phyloP scores from a whole-genome alignment of 148 eudicot species.

The Rhododendron henanense region DNA sequence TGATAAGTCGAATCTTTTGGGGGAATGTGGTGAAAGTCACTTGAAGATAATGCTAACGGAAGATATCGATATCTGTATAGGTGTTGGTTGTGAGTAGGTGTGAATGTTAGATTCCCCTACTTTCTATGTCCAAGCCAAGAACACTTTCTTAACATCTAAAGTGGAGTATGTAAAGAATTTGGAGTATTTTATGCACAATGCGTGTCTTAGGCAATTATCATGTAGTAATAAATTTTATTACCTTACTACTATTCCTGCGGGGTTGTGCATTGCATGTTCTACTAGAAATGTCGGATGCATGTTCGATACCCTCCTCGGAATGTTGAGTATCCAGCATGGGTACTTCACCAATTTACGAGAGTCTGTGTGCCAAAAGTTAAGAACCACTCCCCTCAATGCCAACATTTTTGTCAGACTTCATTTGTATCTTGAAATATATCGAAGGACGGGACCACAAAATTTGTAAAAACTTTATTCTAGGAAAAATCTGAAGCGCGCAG shows the following conservation, averaged over 20 bases:
- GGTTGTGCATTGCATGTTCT: background rate
- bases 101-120: background rate
- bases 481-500: background rate
- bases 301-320: background rate
- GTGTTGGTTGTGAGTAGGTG: background rate
- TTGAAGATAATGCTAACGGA: background rate
- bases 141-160: background rate
- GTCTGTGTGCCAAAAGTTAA: background rate
- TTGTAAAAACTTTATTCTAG: background rate
- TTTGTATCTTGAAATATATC: background rate
- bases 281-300: background rate
- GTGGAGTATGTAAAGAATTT: background rate
- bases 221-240: background rate
- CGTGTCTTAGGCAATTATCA: background rate
- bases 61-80: background rate
- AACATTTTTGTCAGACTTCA: background rate
- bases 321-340: background rate
- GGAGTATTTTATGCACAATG: background rate
- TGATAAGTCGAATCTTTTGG: background rate
- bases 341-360: background rate
- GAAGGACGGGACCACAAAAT: background rate
- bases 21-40: background rate
- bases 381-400: background rate
- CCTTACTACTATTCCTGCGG: background rate
- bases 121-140: background rate